These are phyloP conservation scores for Citrus medica DNA, from an alignment of 345 rosid species.

Conservation along the genomic window DNA sequence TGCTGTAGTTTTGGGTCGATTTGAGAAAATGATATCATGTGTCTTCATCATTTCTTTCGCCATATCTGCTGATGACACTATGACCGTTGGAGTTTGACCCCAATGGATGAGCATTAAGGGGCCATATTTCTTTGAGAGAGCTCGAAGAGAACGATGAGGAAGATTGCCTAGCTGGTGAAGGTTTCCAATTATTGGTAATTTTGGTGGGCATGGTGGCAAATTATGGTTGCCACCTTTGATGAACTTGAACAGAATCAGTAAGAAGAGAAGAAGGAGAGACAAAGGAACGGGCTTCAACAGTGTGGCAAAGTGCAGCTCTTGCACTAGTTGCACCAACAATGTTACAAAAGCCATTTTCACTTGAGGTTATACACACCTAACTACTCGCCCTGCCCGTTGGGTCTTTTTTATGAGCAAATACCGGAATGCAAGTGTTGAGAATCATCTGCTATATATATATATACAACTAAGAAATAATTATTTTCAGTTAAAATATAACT, in stretches of 20 bases:
- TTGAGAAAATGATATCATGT: constrained; percentile 15
- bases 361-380: not conserved
- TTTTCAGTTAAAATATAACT: too few species aligned
- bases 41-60: constrained; percentile 21
- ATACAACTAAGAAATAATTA: too few species aligned
- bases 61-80: constrained; percentile 23
- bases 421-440: not conserved
- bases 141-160: constrained; percentile 13
- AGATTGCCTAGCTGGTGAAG: constrained; percentile 18
- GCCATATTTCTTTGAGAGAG: constrained; percentile 16
- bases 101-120: constrained; percentile 13
- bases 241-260: not conserved
- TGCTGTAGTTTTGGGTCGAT: constrained; percentile 3
- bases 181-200: constrained; percentile 27
- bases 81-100: constrained; percentile 9
- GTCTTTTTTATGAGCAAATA: too few species aligned
- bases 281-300: not conserved
- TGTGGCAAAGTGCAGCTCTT: not conserved
- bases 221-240: not conserved
- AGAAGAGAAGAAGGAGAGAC: not conserved
- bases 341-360: too few species aligned
- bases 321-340: too few species aligned
- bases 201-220: constrained; percentile 21
- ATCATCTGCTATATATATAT: not conserved
- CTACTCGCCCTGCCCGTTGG: not conserved